Evolutionary conservation across 352 stramenopile species (phyloP).

Genomic region (Globisporangium solare): DNA sequence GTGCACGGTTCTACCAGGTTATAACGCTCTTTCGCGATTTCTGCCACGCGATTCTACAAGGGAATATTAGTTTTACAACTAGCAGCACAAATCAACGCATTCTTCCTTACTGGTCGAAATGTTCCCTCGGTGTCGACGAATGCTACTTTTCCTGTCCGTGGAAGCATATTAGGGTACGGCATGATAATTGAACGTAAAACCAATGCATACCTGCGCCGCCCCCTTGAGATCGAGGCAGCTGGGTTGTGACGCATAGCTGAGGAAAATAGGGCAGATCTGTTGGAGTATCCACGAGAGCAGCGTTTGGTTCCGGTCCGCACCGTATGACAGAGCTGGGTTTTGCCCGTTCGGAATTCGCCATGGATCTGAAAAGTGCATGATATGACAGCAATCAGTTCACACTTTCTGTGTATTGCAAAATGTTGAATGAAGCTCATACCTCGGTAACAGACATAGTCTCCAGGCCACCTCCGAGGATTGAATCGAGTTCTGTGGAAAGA

Average conservation of each 20-base stretch:
- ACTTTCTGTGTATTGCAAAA: background rate
- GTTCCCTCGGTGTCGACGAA: conserved; percentile 92
- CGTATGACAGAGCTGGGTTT: conserved; percentile 93
- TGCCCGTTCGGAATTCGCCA: conserved; percentile 92
- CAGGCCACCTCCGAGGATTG: conserved; percentile 81
- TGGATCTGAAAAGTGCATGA: conserved; percentile 50
- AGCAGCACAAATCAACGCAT: background rate
- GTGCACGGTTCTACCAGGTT: conserved; percentile 37
- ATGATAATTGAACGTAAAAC: background rate
- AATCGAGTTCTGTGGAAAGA: conserved; percentile 62
- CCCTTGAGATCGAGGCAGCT: conserved; percentile 82
- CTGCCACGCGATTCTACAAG: conserved; percentile 64
- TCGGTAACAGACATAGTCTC: conserved; percentile 91
- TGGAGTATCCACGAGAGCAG: background rate
- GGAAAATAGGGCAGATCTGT: background rate
- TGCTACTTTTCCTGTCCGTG: conserved; percentile 65
- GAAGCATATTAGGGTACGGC: conserved; percentile 6
- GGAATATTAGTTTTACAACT: conserved; percentile 2
- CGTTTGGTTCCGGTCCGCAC: conserved; percentile 25
- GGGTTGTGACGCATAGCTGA: conserved; percentile 69
- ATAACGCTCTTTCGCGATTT: conserved; percentile 83
- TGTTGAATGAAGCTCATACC: conserved; percentile 26
- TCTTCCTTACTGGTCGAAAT: conserved; percentile 69
- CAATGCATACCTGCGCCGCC: conserved; percentile 63
- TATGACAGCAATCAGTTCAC: too few species aligned